phyloP scores from a whole-genome alignment of 2,329 filamentous ascomycete genomes.

The Aschersonia sp. region DNA sequence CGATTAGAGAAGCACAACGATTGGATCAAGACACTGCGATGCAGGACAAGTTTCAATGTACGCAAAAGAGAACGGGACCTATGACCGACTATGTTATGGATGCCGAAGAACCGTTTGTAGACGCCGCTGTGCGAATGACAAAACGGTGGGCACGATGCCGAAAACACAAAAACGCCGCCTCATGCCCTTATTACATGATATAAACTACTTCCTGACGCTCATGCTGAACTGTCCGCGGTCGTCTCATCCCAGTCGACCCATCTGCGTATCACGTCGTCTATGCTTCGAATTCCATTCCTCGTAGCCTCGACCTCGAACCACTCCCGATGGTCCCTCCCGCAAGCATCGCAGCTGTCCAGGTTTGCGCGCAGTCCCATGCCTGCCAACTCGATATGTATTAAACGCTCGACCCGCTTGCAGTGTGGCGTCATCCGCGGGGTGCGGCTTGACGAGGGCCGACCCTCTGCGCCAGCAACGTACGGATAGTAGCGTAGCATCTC shows the following conservation, averaged over 20 bases:
- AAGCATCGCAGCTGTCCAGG: slow-evolving; percentile 51
- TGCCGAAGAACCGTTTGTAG: no score
- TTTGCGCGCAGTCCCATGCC: slow-evolving; percentile 40
- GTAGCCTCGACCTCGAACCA: slow-evolving; percentile 86
- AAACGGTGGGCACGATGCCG: background rate
- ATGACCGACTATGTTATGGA: no score
- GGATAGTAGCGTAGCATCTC: slow-evolving; percentile 88
- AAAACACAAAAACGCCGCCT: background rate
- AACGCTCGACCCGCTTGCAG: slow-evolving; percentile 72
- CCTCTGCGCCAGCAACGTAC: slow-evolving; percentile 40
- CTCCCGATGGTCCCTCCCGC: slow-evolving; percentile 76
- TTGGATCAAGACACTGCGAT: no score
- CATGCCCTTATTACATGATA: background rate
- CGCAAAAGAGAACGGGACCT: no score
- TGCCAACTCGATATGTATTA: slow-evolving; percentile 82
- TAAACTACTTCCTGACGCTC: background rate
- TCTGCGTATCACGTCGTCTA: slow-evolving; percentile 56
- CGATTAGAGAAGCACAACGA: no score
- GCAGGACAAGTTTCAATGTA: no score
- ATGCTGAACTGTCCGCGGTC: background rate
- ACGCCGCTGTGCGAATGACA: no score
- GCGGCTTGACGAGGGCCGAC: slow-evolving; percentile 11
- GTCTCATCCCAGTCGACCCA: slow-evolving; percentile 77
- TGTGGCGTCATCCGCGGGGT: slow-evolving; percentile 61
- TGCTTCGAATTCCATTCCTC: slow-evolving; percentile 51